phyloP scores from a whole-genome alignment of 2,329 filamentous ascomycete genomes.

The Metarhizium rileyi region DNA sequence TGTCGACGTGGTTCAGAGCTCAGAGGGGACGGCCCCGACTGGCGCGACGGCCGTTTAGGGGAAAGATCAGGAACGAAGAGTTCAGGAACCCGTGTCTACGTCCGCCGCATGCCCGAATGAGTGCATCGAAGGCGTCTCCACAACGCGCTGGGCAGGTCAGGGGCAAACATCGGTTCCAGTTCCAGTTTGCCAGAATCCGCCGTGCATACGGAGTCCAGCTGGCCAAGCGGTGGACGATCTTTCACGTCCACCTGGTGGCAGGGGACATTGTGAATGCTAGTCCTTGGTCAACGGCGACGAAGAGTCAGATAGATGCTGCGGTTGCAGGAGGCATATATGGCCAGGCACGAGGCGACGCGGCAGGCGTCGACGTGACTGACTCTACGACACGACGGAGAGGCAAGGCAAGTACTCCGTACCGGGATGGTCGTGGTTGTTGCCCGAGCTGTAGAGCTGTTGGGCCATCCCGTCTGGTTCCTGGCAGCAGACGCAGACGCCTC shows the following conservation, averaged over 20 bases:
- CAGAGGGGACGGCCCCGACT: conserved; percentile 1
- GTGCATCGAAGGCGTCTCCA: not conserved
- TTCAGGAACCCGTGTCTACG: conserved; percentile 4
- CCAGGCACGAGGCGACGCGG: not conserved
- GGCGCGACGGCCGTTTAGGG: conserved; percentile 1
- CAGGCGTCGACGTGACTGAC: not conserved
- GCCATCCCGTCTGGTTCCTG: not conserved
- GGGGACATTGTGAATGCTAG: not conserved
- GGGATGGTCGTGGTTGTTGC: not conserved
- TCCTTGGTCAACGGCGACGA: not conserved
- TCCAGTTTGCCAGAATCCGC: not conserved
- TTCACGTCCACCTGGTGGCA: not conserved
- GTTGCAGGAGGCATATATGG: not conserved
- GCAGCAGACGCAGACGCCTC: no score
- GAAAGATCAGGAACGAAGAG: conserved; percentile 6
- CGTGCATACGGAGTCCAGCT: not conserved
- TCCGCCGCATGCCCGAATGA: not conserved
- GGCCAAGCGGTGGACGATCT: not conserved
- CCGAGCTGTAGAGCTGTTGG: not conserved
- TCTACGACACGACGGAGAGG: no score
- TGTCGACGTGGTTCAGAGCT: not conserved
- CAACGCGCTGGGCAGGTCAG: not conserved
- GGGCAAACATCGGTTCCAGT: not conserved
- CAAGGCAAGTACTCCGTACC: no score
- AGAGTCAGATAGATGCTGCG: not conserved